phyloP scores from a whole-genome alignment of 257 asterid genomes.

The Cruciata laevipes region DNA sequence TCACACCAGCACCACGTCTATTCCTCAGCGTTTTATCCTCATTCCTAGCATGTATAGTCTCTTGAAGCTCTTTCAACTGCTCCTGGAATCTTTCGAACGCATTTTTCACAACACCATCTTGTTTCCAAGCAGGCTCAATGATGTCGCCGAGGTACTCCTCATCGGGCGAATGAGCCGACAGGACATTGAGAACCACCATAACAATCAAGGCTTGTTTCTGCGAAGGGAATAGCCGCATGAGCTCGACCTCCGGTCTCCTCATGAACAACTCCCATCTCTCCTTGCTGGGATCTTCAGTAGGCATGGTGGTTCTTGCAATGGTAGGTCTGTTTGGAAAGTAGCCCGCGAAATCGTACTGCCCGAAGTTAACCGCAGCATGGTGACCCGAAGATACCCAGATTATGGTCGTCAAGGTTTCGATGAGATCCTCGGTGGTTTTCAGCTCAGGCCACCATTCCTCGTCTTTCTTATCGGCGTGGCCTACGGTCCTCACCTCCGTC shows the following conservation, averaged over 20 bases:
- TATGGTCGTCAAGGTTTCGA: slow-evolving; percentile 51
- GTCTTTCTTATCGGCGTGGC: slow-evolving; percentile 69
- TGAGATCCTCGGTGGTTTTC: slow-evolving; percentile 35
- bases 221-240: slow-evolving; percentile 50
- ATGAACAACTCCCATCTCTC: slow-evolving; percentile 35
- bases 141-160: slow-evolving; percentile 61
- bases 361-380: slow-evolving; percentile 82
- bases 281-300: slow-evolving; percentile 46
- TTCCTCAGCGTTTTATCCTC: slow-evolving; percentile 28
- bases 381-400: slow-evolving; percentile 71
- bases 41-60: slow-evolving; percentile 56
- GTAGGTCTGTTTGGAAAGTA: slow-evolving; percentile 75
- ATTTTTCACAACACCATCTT: slow-evolving; percentile 28
- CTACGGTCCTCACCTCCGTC: slow-evolving; percentile 55
- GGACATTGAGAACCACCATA: slow-evolving; percentile 50
- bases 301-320: slow-evolving; percentile 50
- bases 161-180: slow-evolving; percentile 74
- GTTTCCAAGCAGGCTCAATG: slow-evolving; percentile 39
- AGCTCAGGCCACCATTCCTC: slow-evolving; percentile 77
- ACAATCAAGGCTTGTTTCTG: slow-evolving; percentile 50
- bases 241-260: slow-evolving; percentile 51
- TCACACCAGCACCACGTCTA: slow-evolving; percentile 68
- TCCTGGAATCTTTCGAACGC: slow-evolving; percentile 50
- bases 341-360: slow-evolving; percentile 58
- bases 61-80: slow-evolving; percentile 51